Evolutionary conservation across 495 filamentous ascomycete species (phyloP), one percentile per base, ranked within the genome.

Genomic region (Beverwykella pulmonaria): DNA sequence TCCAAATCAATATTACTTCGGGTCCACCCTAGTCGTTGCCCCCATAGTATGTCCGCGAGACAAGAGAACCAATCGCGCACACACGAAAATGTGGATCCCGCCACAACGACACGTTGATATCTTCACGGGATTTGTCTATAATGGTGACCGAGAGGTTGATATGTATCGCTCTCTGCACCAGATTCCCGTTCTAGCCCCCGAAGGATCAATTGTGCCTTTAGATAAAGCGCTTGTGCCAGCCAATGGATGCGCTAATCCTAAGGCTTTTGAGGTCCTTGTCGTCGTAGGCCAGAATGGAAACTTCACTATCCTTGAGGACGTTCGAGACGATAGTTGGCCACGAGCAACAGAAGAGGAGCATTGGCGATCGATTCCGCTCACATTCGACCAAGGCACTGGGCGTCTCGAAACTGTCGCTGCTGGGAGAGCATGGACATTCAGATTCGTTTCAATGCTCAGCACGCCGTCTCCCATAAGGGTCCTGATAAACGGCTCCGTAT

Each of bases 1-100:
- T 17, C 77, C 76, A 0, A 84, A 83, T 56, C 77, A 84, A 60
- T 85, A 79, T 53, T 75, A 81, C 53, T 84, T 83, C 63, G 83
- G 82, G 7, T 74, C 79, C 0, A 68, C 80, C 27, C 72, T 86
- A 14, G 66, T 86, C 2, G 80, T 86, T 1, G 77, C 71, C 0
- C 83, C 84, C 9, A 81, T 86, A 57, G 81, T 79, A 14, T 59
- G 71, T 0, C 83, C 83, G 0, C 63, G 77, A 19, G 72, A 79
- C 67, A 20, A 41, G 4, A 66, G 65, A 44, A 79, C 80, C 0
- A 72, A 72, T 9, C 64, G 77, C 10, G 78, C 69, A 25, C 63
- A 67, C 19, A 76, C 76, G 1, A 70, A 63, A 29, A 80, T 74
- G 2, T 86, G 82, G 83, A 71, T 86, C 2, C 82, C 83, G 3